phyloP scores from a whole-genome alignment of 208 protist species.

The Trypanosoma platydactyli region DNA sequence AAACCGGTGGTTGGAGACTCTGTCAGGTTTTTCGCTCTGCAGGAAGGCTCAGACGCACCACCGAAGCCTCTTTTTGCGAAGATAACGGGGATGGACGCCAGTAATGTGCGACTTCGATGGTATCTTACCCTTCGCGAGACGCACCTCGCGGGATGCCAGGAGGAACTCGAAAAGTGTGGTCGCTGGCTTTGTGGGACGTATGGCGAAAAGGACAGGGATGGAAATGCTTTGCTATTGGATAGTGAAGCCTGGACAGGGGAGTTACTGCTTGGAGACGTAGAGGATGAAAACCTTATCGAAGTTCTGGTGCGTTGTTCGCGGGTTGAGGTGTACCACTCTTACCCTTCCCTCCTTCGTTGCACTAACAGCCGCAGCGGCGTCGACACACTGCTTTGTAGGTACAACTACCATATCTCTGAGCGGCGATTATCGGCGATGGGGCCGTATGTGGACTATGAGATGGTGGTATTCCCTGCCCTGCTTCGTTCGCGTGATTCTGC shows the following conservation, averaged over 20 bases:
- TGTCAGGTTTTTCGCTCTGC: slow-evolving; percentile 4
- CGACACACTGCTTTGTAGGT: slow-evolving; percentile 29
- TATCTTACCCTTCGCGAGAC: slow-evolving; percentile 35
- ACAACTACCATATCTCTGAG: slow-evolving; percentile 34
- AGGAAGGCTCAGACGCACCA: background rate
- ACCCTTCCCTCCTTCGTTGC: background rate
- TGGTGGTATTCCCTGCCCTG: slow-evolving; percentile 12
- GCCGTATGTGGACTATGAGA: background rate
- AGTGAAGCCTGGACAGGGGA: slow-evolving; percentile 9
- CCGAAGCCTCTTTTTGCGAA: background rate
- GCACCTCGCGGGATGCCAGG: slow-evolving; percentile 28
- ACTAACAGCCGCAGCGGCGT: background rate
- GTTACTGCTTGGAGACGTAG: slow-evolving; percentile 31
- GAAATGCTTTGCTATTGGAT: background rate
- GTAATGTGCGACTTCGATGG: slow-evolving; percentile 31
- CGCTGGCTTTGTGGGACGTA: slow-evolving; percentile 24
- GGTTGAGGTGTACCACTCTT: slow-evolving; percentile 18
- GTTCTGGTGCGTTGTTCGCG: slow-evolving; percentile 11
- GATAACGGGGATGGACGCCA: slow-evolving; percentile 8
- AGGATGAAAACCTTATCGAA: slow-evolving; percentile 31
- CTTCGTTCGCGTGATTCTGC: background rate
- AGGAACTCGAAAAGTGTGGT: slow-evolving; percentile 17
- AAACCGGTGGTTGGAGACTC: slow-evolving; percentile 23
- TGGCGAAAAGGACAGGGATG: background rate
- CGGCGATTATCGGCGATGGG: slow-evolving; percentile 24